Evolutionary conservation across 2,329 filamentous ascomycete species (phyloP).

Genomic region (Penicillium sp.): DNA sequence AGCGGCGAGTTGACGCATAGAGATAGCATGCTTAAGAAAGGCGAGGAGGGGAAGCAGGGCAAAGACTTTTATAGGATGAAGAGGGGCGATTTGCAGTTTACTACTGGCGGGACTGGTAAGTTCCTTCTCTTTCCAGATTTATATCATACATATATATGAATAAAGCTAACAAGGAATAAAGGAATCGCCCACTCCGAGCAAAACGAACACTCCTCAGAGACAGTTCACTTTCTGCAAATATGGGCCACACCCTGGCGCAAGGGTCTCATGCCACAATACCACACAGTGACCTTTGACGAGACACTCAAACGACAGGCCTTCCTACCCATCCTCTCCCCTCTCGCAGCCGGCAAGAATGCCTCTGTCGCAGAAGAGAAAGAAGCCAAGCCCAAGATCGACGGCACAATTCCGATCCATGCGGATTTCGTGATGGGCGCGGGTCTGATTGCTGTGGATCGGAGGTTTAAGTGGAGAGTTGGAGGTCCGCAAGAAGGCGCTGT

Average conservation of each 20-base stretch:
- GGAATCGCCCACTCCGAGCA: conserved; percentile 77
- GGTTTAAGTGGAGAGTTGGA: conserved; percentile 69
- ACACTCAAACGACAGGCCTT: conserved; percentile 68
- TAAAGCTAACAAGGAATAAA: conserved; percentile 12
- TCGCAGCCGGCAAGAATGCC: conserved; percentile 63
- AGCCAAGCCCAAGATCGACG: conserved; percentile 57
- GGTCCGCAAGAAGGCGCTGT: conserved; percentile 20
- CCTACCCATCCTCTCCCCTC: conserved; percentile 70
- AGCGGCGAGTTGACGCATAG: conserved; percentile 81
- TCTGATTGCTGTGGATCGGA: conserved; percentile 62
- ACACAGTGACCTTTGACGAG: conserved; percentile 69
- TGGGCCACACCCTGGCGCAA: conserved; percentile 77
- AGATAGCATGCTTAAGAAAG: conserved; percentile 75
- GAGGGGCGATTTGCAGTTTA: conserved; percentile 84
- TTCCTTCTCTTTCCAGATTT: neutral
- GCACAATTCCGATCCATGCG: conserved; percentile 78
- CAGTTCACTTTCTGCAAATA: conserved; percentile 84
- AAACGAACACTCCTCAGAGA: conserved; percentile 59
- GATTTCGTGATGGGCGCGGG: conserved; percentile 80
- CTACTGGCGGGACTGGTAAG: conserved; percentile 72
- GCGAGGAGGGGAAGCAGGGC: conserved; percentile 54
- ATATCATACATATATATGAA: neutral
- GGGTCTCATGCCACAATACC: conserved; percentile 70
- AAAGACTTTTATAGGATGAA: conserved; percentile 68
- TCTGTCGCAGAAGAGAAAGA: conserved; percentile 60